Evolutionary conservation across 371 early-diverging fungal species (phyloP).

Genomic region (Thermomucor indicae-seudaticae): DNA sequence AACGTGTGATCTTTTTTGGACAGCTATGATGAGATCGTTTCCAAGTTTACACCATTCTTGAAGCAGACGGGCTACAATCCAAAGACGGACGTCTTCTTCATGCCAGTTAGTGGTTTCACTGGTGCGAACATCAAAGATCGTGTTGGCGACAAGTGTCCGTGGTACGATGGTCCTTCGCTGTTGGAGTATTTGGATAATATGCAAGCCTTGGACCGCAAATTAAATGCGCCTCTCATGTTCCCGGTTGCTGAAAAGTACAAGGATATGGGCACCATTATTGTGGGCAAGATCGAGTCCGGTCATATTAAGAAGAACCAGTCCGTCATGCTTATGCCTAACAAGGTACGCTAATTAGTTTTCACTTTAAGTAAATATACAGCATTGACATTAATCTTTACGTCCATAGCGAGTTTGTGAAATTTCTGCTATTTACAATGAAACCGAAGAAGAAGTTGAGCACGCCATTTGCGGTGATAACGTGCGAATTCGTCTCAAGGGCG

Average conservation of each 20-base stretch:
- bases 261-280: slow-evolving; percentile 96
- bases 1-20: background rate
- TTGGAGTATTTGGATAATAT: slow-evolving; percentile 83
- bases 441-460: slow-evolving; percentile 77
- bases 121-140: slow-evolving; percentile 95
- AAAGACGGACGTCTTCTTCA: slow-evolving; percentile 80
- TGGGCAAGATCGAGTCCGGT: slow-evolving; percentile 96
- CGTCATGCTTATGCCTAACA: slow-evolving; percentile 92
- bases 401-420: slow-evolving; percentile 64
- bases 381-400: background rate
- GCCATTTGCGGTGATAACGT: slow-evolving; percentile 93
- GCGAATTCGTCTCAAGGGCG: slow-evolving; percentile 81
- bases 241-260: slow-evolving; percentile 93
- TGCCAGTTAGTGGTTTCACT: slow-evolving; percentile 95
- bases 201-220: slow-evolving; percentile 78
- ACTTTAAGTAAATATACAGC: too few relatives aligned
- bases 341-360: slow-evolving; percentile 32
- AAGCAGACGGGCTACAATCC: slow-evolving; percentile 89
- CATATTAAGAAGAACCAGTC: slow-evolving; percentile 79
- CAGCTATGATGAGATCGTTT: slow-evolving; percentile 84
- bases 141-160: slow-evolving; percentile 53
- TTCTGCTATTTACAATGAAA: slow-evolving; percentile 72
- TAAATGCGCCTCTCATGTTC: slow-evolving; percentile 86
- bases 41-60: slow-evolving; percentile 87
- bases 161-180: slow-evolving; percentile 92